A percentile compares a stretch with the other conserved stretches of the same genome.
phyloP scores from a whole-genome alignment of 768 basidiomycete species.

The Leccinum obscurum region DNA sequence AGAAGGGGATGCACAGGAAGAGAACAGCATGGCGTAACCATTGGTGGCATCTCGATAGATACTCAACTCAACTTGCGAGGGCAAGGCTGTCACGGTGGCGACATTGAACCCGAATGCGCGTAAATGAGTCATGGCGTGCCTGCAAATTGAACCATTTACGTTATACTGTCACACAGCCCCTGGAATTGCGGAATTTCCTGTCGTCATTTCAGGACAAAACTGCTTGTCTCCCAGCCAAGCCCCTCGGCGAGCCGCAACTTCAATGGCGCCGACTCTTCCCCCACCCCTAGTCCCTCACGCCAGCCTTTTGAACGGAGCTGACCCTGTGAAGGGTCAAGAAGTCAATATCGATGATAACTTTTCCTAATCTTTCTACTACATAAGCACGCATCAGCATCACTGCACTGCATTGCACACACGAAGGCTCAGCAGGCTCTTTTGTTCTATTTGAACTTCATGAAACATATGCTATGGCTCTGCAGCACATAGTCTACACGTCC shows the following conservation, averaged over 20 bases:
- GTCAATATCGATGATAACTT: neutral
- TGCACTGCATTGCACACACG: neutral
- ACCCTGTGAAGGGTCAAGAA: neutral
- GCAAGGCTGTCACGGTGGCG: conserved; percentile 6
- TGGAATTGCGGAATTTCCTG: neutral
- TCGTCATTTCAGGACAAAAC: neutral
- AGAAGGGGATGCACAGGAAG: conserved; percentile 10
- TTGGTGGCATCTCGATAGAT: neutral
- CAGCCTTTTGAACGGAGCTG: neutral
- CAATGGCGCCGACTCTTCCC: conserved; percentile 20
- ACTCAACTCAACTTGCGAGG: neutral
- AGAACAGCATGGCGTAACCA: conserved; percentile 11
- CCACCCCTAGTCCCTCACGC: conserved; percentile 1
- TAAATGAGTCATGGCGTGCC: neutral
- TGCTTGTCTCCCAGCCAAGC: neutral
- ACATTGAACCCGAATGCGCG: neutral
- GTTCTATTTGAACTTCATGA: neutral
- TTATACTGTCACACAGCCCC: neutral
- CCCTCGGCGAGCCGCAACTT: conserved; percentile 10
- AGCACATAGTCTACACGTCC: neutral
- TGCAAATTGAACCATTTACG: neutral
- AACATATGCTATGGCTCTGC: conserved; percentile 1
- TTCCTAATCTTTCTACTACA: neutral
- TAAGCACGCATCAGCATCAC: neutral
- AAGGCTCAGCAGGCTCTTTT: neutral